Evolutionary conservation across 2,329 filamentous ascomycete genomes (phyloP), one percentile per base, ranked within the genome.

Genomic region (Epichloe hybrida): DNA sequence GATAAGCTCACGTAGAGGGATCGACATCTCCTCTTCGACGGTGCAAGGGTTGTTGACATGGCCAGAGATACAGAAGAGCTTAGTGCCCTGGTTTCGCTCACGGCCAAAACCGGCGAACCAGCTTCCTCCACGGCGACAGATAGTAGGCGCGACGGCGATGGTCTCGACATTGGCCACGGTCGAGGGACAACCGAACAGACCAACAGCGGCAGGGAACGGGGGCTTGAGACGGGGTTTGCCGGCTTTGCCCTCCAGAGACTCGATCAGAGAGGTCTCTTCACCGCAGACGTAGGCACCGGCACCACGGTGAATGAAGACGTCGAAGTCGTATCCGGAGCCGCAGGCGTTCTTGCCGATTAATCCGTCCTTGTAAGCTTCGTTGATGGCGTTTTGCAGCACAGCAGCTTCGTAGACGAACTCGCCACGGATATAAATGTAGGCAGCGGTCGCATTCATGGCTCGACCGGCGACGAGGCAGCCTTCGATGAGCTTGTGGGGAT

Each of bases 1-100:
- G 62, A 98, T 97, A 56, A 98, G 81, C 71, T 98, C 93, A 43
- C 87, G 84, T 54, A 98, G 81, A 42, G 93, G 86, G 59, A 98
- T 98, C 49, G 88, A 95, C 93, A 98, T 98, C 73, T 98, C 93
- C 73, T 98, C 93, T 71, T 98, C 93, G 54, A 98, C 93, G 1
- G 93, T 97, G 69, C 81, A 88, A 50, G 93, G 93, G 75, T 97
- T 94, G 79, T 98, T 98, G 74, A 98, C 93, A 69, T 97, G 88
- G 31, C 93, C 93, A 50, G 91, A 97, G 67, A 98, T 97, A 70
- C 90, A 96, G 76, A 86, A 98, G 41, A 98, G 85, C 77, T 98
- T 98, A 57, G 93, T 98, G 62, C 93, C 93, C 61, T 88, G 80
- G 73, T 98, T 98, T 58, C 93, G 84, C 74, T 97, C 91, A 60